Conservation (phyloP, 768 basidiomycete species). For the Butyriboletus loyo region DNA sequence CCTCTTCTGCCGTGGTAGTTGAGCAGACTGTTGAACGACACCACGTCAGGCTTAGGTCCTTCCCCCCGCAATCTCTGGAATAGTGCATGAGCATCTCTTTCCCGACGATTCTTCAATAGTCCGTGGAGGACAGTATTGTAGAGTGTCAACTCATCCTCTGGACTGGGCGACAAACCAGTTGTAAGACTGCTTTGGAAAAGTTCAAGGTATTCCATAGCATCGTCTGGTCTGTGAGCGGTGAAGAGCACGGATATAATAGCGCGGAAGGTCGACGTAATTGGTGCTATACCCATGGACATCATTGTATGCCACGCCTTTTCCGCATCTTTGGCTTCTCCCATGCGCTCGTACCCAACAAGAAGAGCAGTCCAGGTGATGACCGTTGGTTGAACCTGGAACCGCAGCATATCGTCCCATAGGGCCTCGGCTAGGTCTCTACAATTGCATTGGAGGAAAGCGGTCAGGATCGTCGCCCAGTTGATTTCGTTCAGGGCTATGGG, state of each 20-base stretch:
- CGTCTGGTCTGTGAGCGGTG: constrained; percentile 45
- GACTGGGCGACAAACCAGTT: constrained; percentile 21
- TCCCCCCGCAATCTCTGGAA: constrained; percentile 42
- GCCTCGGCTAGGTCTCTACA: constrained; percentile 55
- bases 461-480: constrained; percentile 64
- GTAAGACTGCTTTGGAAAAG: constrained; percentile 41
- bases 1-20: constrained; percentile 58
- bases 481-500: constrained; percentile 53
- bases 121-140: constrained; percentile 79
- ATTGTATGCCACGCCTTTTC: constrained; percentile 64
- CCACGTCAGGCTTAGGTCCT: constrained; percentile 66
- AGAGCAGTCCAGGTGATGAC: constrained; percentile 69
- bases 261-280: constrained; percentile 64
- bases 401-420: constrained; percentile 67
- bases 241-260: constrained; percentile 66
- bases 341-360: constrained; percentile 57
- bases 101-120: constrained; percentile 47
- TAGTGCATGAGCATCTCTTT: constrained; percentile 40
- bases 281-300: constrained; percentile 50
- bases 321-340: constrained; percentile 50
- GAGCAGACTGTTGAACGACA: constrained; percentile 81
- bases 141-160: constrained; percentile 39
- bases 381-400: constrained; percentile 48
- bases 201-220: constrained; percentile 50
- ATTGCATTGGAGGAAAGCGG: constrained; percentile 56